phyloP scores from a whole-genome alignment of 306 rosid genomes.

The Boehmeria nivea region DNA sequence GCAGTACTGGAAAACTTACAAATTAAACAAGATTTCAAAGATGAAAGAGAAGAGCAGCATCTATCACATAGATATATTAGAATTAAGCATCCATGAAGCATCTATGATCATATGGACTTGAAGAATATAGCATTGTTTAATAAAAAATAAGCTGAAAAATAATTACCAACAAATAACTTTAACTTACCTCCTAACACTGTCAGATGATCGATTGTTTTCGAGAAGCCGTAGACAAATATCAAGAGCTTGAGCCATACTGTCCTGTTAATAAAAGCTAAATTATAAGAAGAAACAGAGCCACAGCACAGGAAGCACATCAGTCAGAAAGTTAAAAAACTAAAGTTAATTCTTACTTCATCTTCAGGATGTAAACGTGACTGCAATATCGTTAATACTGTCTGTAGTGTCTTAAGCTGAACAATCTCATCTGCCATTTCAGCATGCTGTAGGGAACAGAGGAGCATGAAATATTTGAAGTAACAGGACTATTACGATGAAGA shows the following conservation, averaged over 20 bases:
- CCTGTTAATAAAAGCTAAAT: constrained; percentile 39
- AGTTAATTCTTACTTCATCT: constrained; percentile 55
- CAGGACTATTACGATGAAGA: not conserved
- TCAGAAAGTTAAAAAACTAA: not conserved
- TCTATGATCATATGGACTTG: not conserved
- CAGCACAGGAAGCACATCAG: not conserved
- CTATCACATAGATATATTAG: constrained; percentile 3
- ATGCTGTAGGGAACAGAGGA: constrained; percentile 54
- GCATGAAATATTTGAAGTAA: constrained; percentile 15
- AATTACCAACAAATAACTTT: constrained; percentile 10
- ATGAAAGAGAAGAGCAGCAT: constrained; percentile 7
- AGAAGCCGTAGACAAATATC: constrained; percentile 91
- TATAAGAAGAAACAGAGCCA: not conserved
- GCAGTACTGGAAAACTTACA: constrained; percentile 72
- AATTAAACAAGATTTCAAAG: constrained; percentile 26
- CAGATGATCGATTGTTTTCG: constrained; percentile 80
- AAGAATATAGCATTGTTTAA: not conserved
- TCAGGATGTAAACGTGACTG: constrained; percentile 95
- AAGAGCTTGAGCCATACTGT: constrained; percentile 84
- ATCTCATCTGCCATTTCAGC: constrained; percentile 90
- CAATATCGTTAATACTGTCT: constrained; percentile 77
- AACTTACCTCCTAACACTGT: constrained; percentile 84
- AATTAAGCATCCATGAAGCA: constrained; percentile 1
- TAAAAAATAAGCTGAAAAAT: constrained; percentile 1
- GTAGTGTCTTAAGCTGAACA: constrained; percentile 95